phyloP scores from a whole-genome alignment of 2,329 filamentous ascomycete genomes.

The Fusarium kyushuense region DNA sequence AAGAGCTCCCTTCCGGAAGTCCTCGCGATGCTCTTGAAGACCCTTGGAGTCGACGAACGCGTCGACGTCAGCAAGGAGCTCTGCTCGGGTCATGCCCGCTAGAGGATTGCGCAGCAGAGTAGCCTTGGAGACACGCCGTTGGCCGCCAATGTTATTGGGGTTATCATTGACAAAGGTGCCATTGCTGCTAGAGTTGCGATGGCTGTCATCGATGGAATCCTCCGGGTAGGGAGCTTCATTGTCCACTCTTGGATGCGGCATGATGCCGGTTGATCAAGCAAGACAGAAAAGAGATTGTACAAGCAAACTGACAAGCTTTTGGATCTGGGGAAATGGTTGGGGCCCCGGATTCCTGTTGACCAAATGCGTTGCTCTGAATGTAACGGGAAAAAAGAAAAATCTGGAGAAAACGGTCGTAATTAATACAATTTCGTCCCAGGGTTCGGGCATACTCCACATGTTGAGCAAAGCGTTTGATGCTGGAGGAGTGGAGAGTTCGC shows the following conservation, averaged over 20 bases:
- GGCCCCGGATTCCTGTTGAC: slow-evolving; percentile 20
- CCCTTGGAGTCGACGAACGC: slow-evolving; percentile 53
- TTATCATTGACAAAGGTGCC: slow-evolving; percentile 38
- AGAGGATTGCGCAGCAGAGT: slow-evolving; percentile 51
- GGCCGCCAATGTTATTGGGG: slow-evolving; percentile 6
- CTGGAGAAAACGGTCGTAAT: not conserved
- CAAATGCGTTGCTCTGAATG: not conserved
- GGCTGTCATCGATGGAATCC: slow-evolving; percentile 7
- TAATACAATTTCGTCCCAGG: slow-evolving; percentile 21
- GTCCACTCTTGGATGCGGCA: slow-evolving; percentile 45
- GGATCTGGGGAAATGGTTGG: slow-evolving; percentile 19
- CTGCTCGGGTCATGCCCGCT: slow-evolving; percentile 46
- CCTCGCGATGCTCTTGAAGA: slow-evolving; percentile 52
- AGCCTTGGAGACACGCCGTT: slow-evolving; percentile 40
- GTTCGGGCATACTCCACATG: not conserved
- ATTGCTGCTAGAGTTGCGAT: slow-evolving; percentile 41
- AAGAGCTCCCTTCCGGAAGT: slow-evolving; percentile 65
- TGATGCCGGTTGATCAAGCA: slow-evolving; percentile 11
- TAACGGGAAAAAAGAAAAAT: not conserved
- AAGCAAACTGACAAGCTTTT: not conserved
- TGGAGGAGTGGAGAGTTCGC: slow-evolving; percentile 36
- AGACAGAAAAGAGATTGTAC: not conserved
- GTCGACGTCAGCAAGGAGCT: slow-evolving; percentile 53
- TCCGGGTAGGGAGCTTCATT: slow-evolving; percentile 40
- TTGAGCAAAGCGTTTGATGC: not conserved